Conservation (phyloP, 2,329 filamentous ascomycete species). For the Fusarium penzigii region DNA sequence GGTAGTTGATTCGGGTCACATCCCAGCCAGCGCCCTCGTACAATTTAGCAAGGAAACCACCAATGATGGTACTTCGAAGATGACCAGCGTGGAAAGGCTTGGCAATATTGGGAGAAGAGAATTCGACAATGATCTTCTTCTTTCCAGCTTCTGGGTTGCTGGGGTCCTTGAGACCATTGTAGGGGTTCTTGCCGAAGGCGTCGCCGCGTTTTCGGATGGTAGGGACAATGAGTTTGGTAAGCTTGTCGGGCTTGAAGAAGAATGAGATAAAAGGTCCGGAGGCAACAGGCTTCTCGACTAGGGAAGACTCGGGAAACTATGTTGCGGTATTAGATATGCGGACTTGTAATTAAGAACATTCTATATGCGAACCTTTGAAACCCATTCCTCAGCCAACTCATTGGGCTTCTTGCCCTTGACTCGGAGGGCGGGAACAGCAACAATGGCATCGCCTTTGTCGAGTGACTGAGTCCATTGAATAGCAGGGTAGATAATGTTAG, state of each 20-base stretch:
- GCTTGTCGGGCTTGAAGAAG: slow-evolving; percentile 72
- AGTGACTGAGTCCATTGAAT: slow-evolving; percentile 77
- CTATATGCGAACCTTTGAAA: slow-evolving; percentile 49
- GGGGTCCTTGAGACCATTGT: slow-evolving; percentile 61
- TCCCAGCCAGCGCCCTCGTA: slow-evolving; percentile 74
- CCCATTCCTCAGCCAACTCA: slow-evolving; percentile 63
- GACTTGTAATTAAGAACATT: not conserved
- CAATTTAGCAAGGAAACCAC: slow-evolving; percentile 73
- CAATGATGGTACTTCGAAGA: slow-evolving; percentile 76
- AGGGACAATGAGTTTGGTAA: slow-evolving; percentile 68
- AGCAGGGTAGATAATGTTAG: slow-evolving; percentile 70
- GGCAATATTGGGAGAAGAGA: slow-evolving; percentile 83
- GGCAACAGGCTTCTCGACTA: slow-evolving; percentile 70
- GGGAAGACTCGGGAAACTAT: slow-evolving; percentile 72
- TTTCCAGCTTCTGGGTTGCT: slow-evolving; percentile 59
- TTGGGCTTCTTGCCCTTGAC: slow-evolving; percentile 70
- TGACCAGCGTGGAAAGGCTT: slow-evolving; percentile 83
- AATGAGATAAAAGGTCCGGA: slow-evolving; percentile 74
- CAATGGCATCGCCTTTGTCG: slow-evolving; percentile 79
- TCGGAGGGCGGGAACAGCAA: slow-evolving; percentile 78
- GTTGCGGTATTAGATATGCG: slow-evolving; percentile 7
- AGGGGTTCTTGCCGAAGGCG: slow-evolving; percentile 55
- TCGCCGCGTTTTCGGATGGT: slow-evolving; percentile 63
- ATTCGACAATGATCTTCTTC: slow-evolving; percentile 76
- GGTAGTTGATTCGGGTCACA: slow-evolving; percentile 66